Evolutionary conservation across 108 stramenopile genomes (phyloP), one percentile per base, ranked within the genome.

Genomic region (Stephanodiscus minutulus): DNA sequence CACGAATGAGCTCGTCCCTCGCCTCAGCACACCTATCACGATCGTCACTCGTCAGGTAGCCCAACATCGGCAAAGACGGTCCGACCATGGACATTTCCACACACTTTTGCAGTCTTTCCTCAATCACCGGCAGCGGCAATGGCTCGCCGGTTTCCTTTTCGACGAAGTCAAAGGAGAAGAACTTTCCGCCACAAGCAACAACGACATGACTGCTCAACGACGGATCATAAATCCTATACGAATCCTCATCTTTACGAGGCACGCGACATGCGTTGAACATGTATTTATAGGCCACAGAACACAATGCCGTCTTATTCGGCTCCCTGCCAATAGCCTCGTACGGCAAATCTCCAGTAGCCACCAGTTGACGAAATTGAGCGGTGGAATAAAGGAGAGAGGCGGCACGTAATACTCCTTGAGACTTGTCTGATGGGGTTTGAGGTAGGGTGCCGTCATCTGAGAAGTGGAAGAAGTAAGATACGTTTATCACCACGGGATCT

Each of bases 191-290:
- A 22, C 88, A 70, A 24, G 84, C 77, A 43, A 96, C 91, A 41
- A 92, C 61, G 37, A 81, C 87, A 80, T 96, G 95, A 44, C 58
- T 86, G 52, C 91, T 52, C 31, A 77, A 67, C 25, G 77, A 60
- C 0, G 95, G 92, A 61, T 93, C 92, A 66, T 92, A 92, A 41
- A 96, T 88, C 28, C 80, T 83, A 62, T 93, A 93, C 3, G 85
- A 61, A 80, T 96, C 95, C 47, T 88, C 83, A 8, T 82, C 76
- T 61, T 62, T 74, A 15, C 66, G 76, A 25, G 95, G 95, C 70
- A 96, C 82, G 13, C 95, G 82, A 76, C 91, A 94, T 2, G 91
- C 88, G 73, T 96, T 90, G 77, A 96, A 95, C 94, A 96, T 91
- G 79, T 96, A 96, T 61, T 96, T 96, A 86, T 79, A 96, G 7